A percentile compares a stretch with the other conserved stretches of the same genome.
Conservation (phyloP, 768 basidiomycete species). For the Chalciporus pseudorubinellus region DNA sequence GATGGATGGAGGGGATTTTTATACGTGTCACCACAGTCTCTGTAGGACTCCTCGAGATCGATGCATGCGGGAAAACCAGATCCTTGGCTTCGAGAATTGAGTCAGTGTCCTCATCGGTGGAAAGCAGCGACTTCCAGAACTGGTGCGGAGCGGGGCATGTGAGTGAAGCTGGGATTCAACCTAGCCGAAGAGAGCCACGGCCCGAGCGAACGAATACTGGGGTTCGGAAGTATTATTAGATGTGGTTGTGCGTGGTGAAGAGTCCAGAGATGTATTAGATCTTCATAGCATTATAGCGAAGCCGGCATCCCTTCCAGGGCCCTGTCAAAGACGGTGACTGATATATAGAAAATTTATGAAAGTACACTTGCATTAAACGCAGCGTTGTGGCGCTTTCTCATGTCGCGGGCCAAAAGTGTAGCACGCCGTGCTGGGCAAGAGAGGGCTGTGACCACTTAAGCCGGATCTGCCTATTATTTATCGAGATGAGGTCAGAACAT, state of each 20-base stretch:
- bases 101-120: conserved; percentile 18
- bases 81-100: conserved; percentile 13
- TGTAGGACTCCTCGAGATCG: conserved; percentile 12
- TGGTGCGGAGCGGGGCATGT: conserved; percentile 15
- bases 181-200: conserved; percentile 26
- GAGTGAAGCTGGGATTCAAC: conserved; percentile 19
- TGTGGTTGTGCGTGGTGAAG: conserved; percentile 14
- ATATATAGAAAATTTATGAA: conserved; percentile 7
- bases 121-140: conserved; percentile 18
- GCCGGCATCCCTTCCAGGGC: conserved; percentile 3
- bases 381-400: conserved; percentile 25
- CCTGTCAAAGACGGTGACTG: conserved; percentile 3
- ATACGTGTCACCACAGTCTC: conserved; percentile 15
- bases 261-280: conserved; percentile 4
- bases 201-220: conserved; percentile 9
- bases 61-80: conserved; percentile 17
- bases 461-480: conserved; percentile 9
- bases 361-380: conserved; percentile 5
- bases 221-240: conserved; percentile 12
- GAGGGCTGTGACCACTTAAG: conserved; percentile 17
- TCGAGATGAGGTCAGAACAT: conserved; percentile 9
- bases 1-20: conserved; percentile 14
- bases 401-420: conserved; percentile 12
- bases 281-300: conserved; percentile 13
- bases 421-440: conserved; percentile 17